Evolutionary conservation across 1,284 basidiomycete species (phyloP).

Genomic region (Fomitopsis pinicola): DNA sequence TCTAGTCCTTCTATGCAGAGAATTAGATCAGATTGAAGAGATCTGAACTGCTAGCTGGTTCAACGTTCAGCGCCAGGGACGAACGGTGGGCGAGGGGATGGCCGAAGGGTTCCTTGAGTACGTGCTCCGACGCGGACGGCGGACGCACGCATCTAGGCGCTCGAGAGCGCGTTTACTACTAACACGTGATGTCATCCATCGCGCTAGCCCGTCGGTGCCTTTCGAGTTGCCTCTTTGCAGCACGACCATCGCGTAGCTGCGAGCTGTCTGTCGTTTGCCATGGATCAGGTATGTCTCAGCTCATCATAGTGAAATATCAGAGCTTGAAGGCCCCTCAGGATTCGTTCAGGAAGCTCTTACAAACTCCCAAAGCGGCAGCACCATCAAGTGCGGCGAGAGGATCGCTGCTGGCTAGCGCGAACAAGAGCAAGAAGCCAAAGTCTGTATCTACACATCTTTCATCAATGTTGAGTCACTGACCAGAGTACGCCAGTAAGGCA

Average conservation of each 20-base stretch:
- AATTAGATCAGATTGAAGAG: too few relatives aligned
- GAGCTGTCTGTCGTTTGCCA: not conserved
- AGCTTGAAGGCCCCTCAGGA: not conserved
- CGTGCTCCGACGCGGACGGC: too few relatives aligned
- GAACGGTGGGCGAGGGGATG: too few relatives aligned
- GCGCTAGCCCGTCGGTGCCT: too few relatives aligned
- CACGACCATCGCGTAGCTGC: not conserved
- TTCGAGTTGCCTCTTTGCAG: not conserved
- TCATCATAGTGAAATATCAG: not conserved
- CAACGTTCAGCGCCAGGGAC: too few relatives aligned
- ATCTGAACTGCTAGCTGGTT: too few relatives aligned
- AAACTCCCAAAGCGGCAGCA: not conserved
- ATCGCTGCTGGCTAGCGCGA: not conserved
- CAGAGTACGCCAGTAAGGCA: slow-evolving; percentile 16
- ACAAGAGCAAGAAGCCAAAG: not conserved
- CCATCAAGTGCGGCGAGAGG: not conserved
- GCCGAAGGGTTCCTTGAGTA: too few relatives aligned
- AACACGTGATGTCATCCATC: not conserved
- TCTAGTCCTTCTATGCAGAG: too few relatives aligned
- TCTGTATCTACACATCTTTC: not conserved
- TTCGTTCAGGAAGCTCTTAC: not conserved
- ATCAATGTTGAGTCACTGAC: not conserved
- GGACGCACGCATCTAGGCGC: too few relatives aligned
- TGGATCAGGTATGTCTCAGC: slow-evolving; percentile 15
- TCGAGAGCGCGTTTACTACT: not conserved